Evolutionary conservation across 352 stramenopile species (phyloP), one percentile per base, ranked within the genome.

Genomic region (Pilasporangium apinafurcum): DNA sequence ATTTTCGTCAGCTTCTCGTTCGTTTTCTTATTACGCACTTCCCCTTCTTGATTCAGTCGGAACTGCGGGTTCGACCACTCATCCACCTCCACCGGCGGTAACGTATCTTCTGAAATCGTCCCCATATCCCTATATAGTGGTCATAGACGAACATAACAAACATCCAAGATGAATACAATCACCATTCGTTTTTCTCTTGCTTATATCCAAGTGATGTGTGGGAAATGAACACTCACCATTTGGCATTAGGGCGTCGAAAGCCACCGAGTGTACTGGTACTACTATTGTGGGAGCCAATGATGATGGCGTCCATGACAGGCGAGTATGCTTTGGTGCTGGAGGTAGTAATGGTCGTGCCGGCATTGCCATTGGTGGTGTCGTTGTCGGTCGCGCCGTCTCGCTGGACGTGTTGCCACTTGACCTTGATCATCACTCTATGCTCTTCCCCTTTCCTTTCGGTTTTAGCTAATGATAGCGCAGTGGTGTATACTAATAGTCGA

Each of bases 51-150:
- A 5, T 74, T 83, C 17, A 90, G 58, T 27, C 77, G 55, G 43
- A 87, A 90, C 5, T 44, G 51, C 20, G 75, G 57, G 45, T 89
- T 75, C 14, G 59, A 49, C 76, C 76, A 89, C 10, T 62, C 58
- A 1, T 70, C 53, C n/a, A 56, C 72, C 43, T 69, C 64, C 10
- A 48, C 56, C 0, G 58, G 50, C 17, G 72, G 61, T 59, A 78
- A 63, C 28, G 70, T 59, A 49, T 83, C 68, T 39, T 89, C 76
- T 2, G 68, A 75, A 50, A 89, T 89, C 21, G 76, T 86, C n/a
- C 75, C 76, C 76, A 89, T 89, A 44, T 85, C 73, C 67, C 66
- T 74, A 41, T 36, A 32, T 47, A 26, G 14, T 27, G 28, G 26
- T 12, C 17, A 34, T 9, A 13, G 5, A 18, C 26, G 35, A 25